Percentiles rank a stretch among this genome's conserved stretches.
phyloP scores from a whole-genome alignment of 108 stramenopile genomes.

The Nitzschia putrida region DNA sequence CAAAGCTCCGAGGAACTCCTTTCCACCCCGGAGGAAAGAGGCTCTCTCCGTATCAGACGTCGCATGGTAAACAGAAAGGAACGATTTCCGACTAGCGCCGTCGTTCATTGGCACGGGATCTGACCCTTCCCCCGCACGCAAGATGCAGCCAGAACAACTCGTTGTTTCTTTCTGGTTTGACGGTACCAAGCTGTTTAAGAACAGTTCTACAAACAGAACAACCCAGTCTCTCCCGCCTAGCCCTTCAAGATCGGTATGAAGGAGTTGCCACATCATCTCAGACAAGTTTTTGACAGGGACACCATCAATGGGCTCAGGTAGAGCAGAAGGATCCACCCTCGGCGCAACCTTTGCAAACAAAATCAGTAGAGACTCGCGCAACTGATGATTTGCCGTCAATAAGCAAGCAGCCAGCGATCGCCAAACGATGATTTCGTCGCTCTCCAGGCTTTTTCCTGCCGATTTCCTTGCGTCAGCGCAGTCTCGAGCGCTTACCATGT shows the following conservation, averaged over 20 bases:
- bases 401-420: slow-evolving; percentile 42
- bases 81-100: too few species aligned
- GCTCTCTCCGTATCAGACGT: neutral
- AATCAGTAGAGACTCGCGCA: slow-evolving; percentile 31
- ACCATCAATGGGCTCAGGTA: neutral
- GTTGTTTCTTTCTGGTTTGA: neutral
- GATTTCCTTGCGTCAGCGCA: neutral
- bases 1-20: slow-evolving; percentile 26
- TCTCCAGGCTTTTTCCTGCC: slow-evolving; percentile 15
- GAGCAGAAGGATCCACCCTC: slow-evolving; percentile 2
- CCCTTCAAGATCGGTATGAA: slow-evolving; percentile 70
- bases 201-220: slow-evolving; percentile 62
- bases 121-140: neutral
- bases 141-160: neutral
- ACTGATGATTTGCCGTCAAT: slow-evolving; percentile 43
- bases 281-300: slow-evolving; percentile 12
- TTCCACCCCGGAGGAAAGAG: slow-evolving; percentile 1
- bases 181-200: slow-evolving; percentile 30
- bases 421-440: slow-evolving; percentile 32
- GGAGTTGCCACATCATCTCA: slow-evolving; percentile 57
- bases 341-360: slow-evolving; percentile 24
- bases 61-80: neutral
- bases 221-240: slow-evolving; percentile 70
- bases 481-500: neutral
- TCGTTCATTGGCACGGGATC: too few species aligned